Conservation (phyloP, 2,329 filamentous ascomycete genomes). For the Fusarium paranaense region DNA sequence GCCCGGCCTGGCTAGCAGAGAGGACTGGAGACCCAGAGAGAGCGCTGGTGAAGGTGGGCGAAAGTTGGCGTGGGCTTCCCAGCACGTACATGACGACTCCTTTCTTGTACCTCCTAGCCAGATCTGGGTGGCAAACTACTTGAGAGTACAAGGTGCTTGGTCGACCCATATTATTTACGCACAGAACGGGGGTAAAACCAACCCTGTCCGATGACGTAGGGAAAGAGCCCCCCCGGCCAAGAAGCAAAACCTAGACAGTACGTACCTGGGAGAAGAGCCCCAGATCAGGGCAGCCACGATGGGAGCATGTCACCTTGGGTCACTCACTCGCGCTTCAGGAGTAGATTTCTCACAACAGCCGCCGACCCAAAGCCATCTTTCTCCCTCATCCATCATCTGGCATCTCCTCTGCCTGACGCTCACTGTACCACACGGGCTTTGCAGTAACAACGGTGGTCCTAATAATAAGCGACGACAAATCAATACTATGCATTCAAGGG, state of each 20-base stretch:
- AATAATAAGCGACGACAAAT: slow-evolving; percentile 31
- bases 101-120: not conserved
- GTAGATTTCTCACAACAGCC: not conserved
- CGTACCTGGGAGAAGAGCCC: slow-evolving; percentile 7
- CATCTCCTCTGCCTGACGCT: not conserved
- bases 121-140: not conserved
- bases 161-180: slow-evolving; percentile 27
- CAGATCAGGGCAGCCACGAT: slow-evolving; percentile 11
- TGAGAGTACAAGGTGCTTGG: slow-evolving; percentile 5
- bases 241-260: slow-evolving; percentile 28
- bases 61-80: slow-evolving; percentile 36
- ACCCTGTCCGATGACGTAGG: slow-evolving; percentile 44
- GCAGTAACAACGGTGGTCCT: slow-evolving; percentile 13
- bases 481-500: slow-evolving; percentile 34
- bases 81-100: slow-evolving; percentile 18
- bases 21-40: slow-evolving; percentile 33
- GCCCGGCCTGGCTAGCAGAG: slow-evolving; percentile 27
- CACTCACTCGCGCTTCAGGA: slow-evolving; percentile 2
- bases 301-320: slow-evolving; percentile 6
- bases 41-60: slow-evolving; percentile 34
- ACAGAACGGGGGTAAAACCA: slow-evolving; percentile 24
- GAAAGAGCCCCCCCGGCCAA: slow-evolving; percentile 30
- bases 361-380: not conserved
- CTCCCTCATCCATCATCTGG: not conserved
- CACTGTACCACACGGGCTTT: slow-evolving; percentile 19